phyloP scores from a whole-genome alignment of 306 rosid species.

The Casuarina equisetifolia region DNA sequence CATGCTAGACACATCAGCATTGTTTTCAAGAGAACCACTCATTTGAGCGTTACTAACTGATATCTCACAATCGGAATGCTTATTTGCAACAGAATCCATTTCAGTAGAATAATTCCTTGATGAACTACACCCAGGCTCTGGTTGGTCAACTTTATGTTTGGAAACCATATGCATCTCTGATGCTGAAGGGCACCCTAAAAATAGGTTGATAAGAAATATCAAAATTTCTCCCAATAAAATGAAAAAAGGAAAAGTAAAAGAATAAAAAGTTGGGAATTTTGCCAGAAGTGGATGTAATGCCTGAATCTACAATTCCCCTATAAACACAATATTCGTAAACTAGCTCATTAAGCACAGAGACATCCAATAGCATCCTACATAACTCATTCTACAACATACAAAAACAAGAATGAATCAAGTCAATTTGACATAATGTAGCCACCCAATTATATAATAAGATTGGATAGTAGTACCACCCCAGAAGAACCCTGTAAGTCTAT shows the following conservation, averaged over 20 bases:
- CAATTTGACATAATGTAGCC: not conserved
- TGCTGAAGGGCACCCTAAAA: conserved; percentile 35
- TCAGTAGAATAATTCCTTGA: conserved; percentile 69
- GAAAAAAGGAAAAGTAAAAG: not conserved
- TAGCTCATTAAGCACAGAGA: conserved; percentile 86
- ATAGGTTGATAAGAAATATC: conserved; percentile 19
- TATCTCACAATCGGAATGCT: conserved; percentile 80
- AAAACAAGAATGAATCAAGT: conserved; percentile 27
- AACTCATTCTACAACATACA: conserved; percentile 79
- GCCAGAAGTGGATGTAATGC: conserved; percentile 43
- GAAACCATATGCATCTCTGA: conserved; percentile 51
- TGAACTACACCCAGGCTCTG: conserved; percentile 46
- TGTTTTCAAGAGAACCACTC: conserved; percentile 77
- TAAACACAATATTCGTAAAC: conserved; percentile 94
- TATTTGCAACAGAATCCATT: conserved; percentile 58
- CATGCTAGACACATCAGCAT: conserved; percentile 66
- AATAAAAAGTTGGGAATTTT: conserved; percentile 14
- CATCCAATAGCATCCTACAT: conserved; percentile 83
- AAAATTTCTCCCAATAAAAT: conserved; percentile 1
- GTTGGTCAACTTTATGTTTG: conserved; percentile 56
- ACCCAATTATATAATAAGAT: not conserved
- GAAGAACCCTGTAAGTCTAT: not conserved
- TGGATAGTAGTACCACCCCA: not conserved
- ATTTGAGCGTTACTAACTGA: conserved; percentile 57
- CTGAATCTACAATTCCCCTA: conserved; percentile 88